Percentiles rank a stretch among this genome's conserved stretches.
phyloP scores from a whole-genome alignment of 2,329 filamentous ascomycete species.

The Colletotrichum salicis region DNA sequence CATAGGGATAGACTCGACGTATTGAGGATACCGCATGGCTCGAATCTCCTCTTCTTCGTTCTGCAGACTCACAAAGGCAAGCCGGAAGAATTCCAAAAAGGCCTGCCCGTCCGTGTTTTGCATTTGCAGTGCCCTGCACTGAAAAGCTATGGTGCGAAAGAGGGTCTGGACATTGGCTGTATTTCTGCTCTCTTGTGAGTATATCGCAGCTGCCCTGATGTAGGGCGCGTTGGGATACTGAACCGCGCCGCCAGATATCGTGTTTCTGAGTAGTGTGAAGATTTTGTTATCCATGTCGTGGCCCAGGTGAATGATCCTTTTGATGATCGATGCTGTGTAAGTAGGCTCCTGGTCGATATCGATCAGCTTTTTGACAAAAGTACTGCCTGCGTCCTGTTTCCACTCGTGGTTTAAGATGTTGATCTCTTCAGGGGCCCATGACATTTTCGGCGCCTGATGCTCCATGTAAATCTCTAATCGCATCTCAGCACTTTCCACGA shows the following conservation, averaged over 20 bases:
- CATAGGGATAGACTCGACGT: conserved; percentile 44
- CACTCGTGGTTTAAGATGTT: conserved; percentile 57
- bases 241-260: conserved; percentile 62
- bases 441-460: conserved; percentile 47
- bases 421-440: conserved; percentile 59
- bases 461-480: conserved; percentile 49
- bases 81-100: conserved; percentile 58
- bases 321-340: conserved; percentile 66
- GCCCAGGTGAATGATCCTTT: conserved; percentile 64
- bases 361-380: conserved; percentile 76
- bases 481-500: conserved; percentile 52
- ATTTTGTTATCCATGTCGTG: conserved; percentile 63
- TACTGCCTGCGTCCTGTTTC: conserved; percentile 51
- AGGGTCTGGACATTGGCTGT: conserved; percentile 49
- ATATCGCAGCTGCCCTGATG: conserved; percentile 66
- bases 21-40: conserved; percentile 43
- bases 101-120: conserved; percentile 59
- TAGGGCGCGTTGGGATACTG: conserved; percentile 63
- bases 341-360: conserved; percentile 66
- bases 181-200: conserved; percentile 57
- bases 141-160: conserved; percentile 54
- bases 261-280: conserved; percentile 61
- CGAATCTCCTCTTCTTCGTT: conserved; percentile 40
- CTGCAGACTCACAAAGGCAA: conserved; percentile 43
- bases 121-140: conserved; percentile 58